These are phyloP conservation scores for Pichia sp. DNA, from an alignment of 1,139 yeast species.

Conservation along the genomic window DNA sequence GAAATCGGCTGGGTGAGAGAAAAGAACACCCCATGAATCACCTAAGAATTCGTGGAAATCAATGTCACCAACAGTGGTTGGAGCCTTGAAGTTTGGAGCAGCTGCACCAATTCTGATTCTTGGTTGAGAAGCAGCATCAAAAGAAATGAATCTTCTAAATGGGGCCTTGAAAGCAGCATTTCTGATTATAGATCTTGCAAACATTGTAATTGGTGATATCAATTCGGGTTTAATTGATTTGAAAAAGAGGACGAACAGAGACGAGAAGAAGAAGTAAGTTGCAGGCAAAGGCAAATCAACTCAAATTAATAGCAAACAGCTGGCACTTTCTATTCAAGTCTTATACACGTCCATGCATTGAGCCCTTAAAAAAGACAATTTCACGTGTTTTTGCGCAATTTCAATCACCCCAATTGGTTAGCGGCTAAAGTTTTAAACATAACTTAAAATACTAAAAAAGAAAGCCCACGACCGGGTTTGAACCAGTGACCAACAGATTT, in stretches of 20 bases:
- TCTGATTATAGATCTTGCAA: conserved; percentile 26
- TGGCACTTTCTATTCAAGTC: background rate
- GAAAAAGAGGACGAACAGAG: background rate
- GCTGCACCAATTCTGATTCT: conserved; percentile 57
- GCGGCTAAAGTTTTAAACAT: background rate
- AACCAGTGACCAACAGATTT: conserved; percentile 87
- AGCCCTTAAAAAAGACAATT: background rate
- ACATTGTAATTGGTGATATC: conserved; percentile 18
- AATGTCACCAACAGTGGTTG: conserved; percentile 70
- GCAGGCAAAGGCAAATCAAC: background rate
- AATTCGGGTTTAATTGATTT: background rate
- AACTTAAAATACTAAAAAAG: conserved; percentile 12
- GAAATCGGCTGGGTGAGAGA: conserved; percentile 91
- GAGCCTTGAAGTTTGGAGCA: conserved; percentile 82
- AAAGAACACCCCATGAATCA: conserved; percentile 74
- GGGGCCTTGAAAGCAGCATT: conserved; percentile 19
- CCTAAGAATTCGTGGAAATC: conserved; percentile 75
- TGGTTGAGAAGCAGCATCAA: conserved; percentile 58
- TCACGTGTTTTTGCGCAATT: conserved; percentile 8
- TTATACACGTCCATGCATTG: background rate
- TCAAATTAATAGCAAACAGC: background rate
- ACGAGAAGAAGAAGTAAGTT: background rate
- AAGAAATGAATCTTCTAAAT: conserved; percentile 39
- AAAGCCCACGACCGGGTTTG: conserved; percentile 76
- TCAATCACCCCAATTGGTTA: too few species aligned